Conservation (phyloP, 257 asterid genomes). For the Datura wrightii region DNA sequence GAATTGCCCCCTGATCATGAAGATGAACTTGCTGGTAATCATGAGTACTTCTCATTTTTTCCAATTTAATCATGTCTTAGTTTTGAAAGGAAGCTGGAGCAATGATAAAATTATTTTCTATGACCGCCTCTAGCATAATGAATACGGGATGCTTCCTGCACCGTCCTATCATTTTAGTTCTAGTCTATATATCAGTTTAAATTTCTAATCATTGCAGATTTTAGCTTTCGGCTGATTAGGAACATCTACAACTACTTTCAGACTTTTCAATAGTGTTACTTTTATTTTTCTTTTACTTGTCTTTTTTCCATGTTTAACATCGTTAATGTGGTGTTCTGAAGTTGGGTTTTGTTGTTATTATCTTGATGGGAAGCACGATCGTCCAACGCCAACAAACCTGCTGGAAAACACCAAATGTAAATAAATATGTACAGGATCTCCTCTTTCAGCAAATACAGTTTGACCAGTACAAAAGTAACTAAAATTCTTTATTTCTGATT, state of each 20-base stretch:
- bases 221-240: not conserved
- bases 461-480: not conserved
- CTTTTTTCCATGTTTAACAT: conserved; percentile 9
- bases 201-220: conserved; percentile 22
- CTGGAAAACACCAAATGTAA: conserved; percentile 21
- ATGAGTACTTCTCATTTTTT: conserved; percentile 29
- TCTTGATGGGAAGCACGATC: conserved; percentile 36
- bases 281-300: not conserved
- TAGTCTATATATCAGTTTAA: conserved; percentile 10
- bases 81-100: not conserved
- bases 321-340: conserved; percentile 32
- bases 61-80: conserved; percentile 1
- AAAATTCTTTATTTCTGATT: not conserved
- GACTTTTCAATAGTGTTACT: conserved; percentile 22
- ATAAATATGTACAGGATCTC: not conserved
- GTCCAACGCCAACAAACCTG: conserved; percentile 40
- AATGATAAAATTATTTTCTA: too few species aligned
- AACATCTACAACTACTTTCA: not conserved
- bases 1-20: conserved; percentile 51
- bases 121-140: too few species aligned
- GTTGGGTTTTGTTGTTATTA: conserved; percentile 30
- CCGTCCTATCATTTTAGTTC: not conserved
- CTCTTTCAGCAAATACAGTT: not conserved
- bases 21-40: conserved; percentile 27
- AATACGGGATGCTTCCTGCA: not conserved